Base-by-base conservation (phyloP, 306 rosid genomes). In the Castanea sativa region DNA sequence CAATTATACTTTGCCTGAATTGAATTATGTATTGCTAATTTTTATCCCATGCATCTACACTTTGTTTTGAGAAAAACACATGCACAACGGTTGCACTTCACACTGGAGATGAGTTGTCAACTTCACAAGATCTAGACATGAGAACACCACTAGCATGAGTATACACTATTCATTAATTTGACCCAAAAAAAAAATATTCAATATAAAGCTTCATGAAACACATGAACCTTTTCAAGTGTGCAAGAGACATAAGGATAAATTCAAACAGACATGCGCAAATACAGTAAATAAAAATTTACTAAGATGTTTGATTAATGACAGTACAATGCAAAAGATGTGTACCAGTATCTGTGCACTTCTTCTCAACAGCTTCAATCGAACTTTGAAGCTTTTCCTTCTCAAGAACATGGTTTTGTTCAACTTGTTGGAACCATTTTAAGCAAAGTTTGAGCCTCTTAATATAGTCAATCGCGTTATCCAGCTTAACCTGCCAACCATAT, bases 311-410 rank as follows among this genome's bases (percentile, higher is more conserved):
- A 33, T 32, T 32, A 19, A 67, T 67, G 19, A 12, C 33, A 16
- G 35, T 65, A 18, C 15, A 6, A 65, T 65, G n/a, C 8, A 33
- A 67, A 33, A 29, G 7, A 14, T 8, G 63, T 73, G 33, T 80
- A 93, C 99, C 98, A 59, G 85, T 87, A 65, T 87, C 93, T n/a
- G 15, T 35, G 63, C 92, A 90, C 78, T 95, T 95, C 79, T 88
- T 89, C 82, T 90, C 93, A 30, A 90, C 79, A 49, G 87, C 73
- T 72, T 89, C 92, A 52, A 93, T 69, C 30, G 89, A 90, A 69
- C 55, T 63, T 80, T 81, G 93, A 71, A 93, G 88, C 79, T 87
- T 88, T 65, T 93, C 92, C 79, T 88, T 88, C 70, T 95, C 96
- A 71, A 84, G 85, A 72, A 85, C 33, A 74, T 71, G 83, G 6